phyloP scores from a whole-genome alignment of 1,284 basidiomycete species.

The Phaffia rhodozyma region DNA sequence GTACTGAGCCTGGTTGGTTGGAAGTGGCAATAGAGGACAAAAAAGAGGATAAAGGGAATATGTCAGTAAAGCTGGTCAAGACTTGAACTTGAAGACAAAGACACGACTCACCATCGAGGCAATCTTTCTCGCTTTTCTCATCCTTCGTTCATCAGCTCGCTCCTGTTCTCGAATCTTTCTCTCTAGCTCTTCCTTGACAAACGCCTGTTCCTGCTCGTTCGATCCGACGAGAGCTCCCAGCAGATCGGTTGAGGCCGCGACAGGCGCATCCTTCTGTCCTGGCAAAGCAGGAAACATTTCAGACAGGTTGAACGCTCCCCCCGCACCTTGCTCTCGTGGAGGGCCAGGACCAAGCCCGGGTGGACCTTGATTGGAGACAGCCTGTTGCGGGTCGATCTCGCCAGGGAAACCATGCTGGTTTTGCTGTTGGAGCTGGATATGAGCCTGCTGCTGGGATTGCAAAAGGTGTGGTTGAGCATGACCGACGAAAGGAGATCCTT shows the following conservation, averaged over 20 bases:
- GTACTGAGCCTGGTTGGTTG: slow-evolving; percentile 59
- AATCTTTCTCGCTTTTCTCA: slow-evolving; percentile 69
- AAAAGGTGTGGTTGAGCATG: slow-evolving; percentile 58
- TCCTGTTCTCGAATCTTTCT: slow-evolving; percentile 77
- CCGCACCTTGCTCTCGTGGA: slow-evolving; percentile 32
- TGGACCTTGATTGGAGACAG: too few relatives aligned
- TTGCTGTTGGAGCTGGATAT: slow-evolving; percentile 41
- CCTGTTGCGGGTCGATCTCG: too few relatives aligned
- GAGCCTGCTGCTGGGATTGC: slow-evolving; percentile 45
- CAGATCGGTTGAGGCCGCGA: slow-evolving; percentile 37
- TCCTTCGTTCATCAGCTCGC: slow-evolving; percentile 65
- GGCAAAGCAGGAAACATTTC: slow-evolving; percentile 19
- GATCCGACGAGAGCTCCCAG: slow-evolving; percentile 31
- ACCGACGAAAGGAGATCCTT: slow-evolving; percentile 52
- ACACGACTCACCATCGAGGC: slow-evolving; percentile 56
- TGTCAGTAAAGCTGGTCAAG: neutral
- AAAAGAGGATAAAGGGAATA: neutral
- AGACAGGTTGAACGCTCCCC: slow-evolving; percentile 11
- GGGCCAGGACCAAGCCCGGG: slow-evolving; percentile 34
- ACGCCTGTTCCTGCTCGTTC: slow-evolving; percentile 50
- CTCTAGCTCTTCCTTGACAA: slow-evolving; percentile 60
- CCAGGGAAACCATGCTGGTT: slow-evolving; percentile 35
- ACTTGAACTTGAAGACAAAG: neutral
- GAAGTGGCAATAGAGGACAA: slow-evolving; percentile 26
- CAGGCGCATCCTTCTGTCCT: slow-evolving; percentile 29